These are phyloP conservation scores for Diplotaxis tenuifolia DNA, from an alignment of 345 rosid species.

Conservation along the genomic window DNA sequence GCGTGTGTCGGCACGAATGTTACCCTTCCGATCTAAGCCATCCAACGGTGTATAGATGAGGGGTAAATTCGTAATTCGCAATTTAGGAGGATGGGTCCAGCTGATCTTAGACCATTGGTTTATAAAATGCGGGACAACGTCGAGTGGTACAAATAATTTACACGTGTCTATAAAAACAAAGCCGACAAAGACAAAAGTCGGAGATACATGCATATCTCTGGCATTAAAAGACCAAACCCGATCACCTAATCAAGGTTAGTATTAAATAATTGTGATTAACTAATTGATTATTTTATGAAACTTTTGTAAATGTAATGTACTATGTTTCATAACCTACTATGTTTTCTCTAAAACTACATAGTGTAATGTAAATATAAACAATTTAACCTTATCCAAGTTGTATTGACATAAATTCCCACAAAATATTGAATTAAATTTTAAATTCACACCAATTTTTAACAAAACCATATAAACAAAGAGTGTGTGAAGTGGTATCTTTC, in stretches of 20 bases:
- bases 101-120: constrained; percentile 36
- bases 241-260: constrained; percentile 26
- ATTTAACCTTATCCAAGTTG: neutral
- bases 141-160: constrained; percentile 27
- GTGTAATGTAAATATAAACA: neutral
- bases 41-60: neutral
- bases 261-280: constrained; percentile 9
- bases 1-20: constrained; percentile 18
- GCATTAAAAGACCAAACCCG: constrained; percentile 30
- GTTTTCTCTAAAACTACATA: neutral
- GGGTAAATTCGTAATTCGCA: constrained; percentile 3
- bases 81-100: constrained; percentile 16
- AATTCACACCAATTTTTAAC: neutral
- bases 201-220: constrained; percentile 38
- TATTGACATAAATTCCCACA: neutral
- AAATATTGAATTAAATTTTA: neutral
- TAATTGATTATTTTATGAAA: neutral
- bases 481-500: neutral
- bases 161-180: constrained; percentile 31
- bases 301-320: neutral
- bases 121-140: constrained; percentile 32
- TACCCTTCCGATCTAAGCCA: constrained; percentile 18
- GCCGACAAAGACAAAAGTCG: constrained; percentile 43
- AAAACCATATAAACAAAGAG: neutral
- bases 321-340: neutral